Evolutionary conservation across 768 basidiomycete species (phyloP).

Genomic region (Rhodocollybia butyracea): DNA sequence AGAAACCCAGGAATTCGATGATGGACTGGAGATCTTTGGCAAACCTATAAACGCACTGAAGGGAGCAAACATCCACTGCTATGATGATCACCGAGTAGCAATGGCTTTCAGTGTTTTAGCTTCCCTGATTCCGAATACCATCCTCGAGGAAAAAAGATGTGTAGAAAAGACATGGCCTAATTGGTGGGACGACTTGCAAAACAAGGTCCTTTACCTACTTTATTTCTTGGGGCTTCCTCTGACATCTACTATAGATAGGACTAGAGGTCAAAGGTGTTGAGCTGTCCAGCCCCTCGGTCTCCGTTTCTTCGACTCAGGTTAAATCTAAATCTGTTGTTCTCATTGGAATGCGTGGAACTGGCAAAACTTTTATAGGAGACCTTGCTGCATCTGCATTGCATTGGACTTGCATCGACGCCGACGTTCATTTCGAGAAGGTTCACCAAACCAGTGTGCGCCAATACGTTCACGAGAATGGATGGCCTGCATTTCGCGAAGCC

Average conservation of each 20-base stretch:
- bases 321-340: constrained; percentile 57
- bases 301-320: constrained; percentile 40
- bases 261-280: constrained; percentile 86
- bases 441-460: constrained; percentile 60
- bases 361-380: constrained; percentile 86
- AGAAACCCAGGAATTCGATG: constrained; percentile 86
- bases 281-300: constrained; percentile 37
- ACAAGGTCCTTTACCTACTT: constrained; percentile 60
- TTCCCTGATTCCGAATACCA: constrained; percentile 65
- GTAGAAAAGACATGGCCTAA: constrained; percentile 99
- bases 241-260: constrained; percentile 61
- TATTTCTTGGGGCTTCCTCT: not conserved
- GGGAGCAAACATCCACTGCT: constrained; percentile 88
- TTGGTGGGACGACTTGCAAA: constrained; percentile 98
- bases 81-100: constrained; percentile 97
- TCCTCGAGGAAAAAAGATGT: constrained; percentile 94
- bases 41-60: constrained; percentile 58
- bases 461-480: constrained; percentile 81
- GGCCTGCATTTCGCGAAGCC: constrained; percentile 84
- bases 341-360: constrained; percentile 96
- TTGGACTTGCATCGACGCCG: constrained; percentile 80
- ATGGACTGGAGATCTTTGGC: constrained; percentile 89
- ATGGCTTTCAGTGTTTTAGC: constrained; percentile 96
- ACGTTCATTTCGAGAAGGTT: constrained; percentile 68
- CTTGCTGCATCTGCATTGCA: constrained; percentile 71